These are phyloP conservation scores for Stenogyne calaminthoides DNA, from an alignment of 305 asterid genomes.

Conservation along the genomic window DNA sequence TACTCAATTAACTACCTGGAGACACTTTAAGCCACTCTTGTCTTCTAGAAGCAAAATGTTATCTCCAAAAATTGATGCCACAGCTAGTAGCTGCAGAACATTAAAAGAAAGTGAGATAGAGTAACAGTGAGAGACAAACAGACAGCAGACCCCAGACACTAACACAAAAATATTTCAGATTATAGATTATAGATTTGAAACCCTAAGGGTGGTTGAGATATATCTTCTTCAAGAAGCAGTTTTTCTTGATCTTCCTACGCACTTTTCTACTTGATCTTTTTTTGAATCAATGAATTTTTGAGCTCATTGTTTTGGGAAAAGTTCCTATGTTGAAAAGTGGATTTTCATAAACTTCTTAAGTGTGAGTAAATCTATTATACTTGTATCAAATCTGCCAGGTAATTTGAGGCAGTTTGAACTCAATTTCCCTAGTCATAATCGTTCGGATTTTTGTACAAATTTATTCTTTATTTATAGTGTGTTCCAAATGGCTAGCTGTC, in stretches of 20 bases:
- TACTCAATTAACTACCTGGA: constrained; percentile 57
- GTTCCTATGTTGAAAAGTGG: not conserved
- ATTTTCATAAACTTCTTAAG: not conserved
- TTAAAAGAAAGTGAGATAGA: constrained; percentile 4
- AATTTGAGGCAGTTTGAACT: not conserved
- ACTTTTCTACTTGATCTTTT: not conserved
- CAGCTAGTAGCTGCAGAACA: constrained; percentile 68
- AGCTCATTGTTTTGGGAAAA: not conserved
- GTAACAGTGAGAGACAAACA: constrained; percentile 6
- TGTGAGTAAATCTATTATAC: not conserved
- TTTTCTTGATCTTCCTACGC: not conserved
- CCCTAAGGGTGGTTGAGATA: not conserved
- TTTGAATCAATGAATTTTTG: too few relatives aligned
- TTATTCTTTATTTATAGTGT: not conserved
- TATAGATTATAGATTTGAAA: not conserved
- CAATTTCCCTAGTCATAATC: not conserved
- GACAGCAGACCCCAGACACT: constrained; percentile 8
- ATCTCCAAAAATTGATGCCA: constrained; percentile 87
- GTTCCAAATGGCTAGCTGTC: not conserved
- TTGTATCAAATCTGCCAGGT: not conserved
- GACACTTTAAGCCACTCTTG: constrained; percentile 58
- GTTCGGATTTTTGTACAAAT: not conserved
- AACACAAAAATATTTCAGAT: not conserved
- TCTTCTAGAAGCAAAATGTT: constrained; percentile 57
- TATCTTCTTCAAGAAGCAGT: too few relatives aligned